A percentile compares a stretch with the other conserved stretches of the same genome.
phyloP scores from a whole-genome alignment of 176 grass and related monocot genomes.

The Carex cristatella region DNA sequence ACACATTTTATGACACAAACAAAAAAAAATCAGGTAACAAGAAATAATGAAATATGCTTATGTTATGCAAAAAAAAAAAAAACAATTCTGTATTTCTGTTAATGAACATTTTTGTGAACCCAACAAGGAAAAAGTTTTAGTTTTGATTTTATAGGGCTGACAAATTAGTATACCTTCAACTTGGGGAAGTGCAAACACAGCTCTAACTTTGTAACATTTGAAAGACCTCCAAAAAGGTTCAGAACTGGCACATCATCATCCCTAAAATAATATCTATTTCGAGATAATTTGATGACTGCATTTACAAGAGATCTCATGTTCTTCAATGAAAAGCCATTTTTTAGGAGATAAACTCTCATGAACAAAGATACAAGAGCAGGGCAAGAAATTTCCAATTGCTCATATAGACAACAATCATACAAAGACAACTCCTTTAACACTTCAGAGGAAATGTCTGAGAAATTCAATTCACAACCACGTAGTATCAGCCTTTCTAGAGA shows the following conservation, averaged over 20 bases:
- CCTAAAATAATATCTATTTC: not conserved
- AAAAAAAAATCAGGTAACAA: no score
- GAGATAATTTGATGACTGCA: not conserved
- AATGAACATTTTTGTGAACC: no score
- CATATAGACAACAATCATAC: not conserved
- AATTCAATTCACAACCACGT: not conserved
- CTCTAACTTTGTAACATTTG: not conserved
- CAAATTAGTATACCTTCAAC: not conserved
- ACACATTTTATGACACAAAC: no score
- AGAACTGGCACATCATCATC: not conserved
- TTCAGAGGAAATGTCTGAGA: not conserved
- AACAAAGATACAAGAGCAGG: not conserved
- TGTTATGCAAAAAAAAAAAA: not conserved
- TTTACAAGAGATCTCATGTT: not conserved
- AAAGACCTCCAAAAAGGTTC: not conserved
- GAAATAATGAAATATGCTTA: no score
- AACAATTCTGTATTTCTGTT: no score
- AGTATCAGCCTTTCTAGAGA: not conserved
- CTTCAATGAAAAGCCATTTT: not conserved
- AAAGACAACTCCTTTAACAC: not conserved
- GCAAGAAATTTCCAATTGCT: not conserved
- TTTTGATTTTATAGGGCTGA: not conserved
- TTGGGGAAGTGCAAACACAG: not conserved
- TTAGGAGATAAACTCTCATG: no score
- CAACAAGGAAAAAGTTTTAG: not conserved